Conservation (phyloP, 2,329 filamentous ascomycete species). For the Monosporascus sp. region DNA sequence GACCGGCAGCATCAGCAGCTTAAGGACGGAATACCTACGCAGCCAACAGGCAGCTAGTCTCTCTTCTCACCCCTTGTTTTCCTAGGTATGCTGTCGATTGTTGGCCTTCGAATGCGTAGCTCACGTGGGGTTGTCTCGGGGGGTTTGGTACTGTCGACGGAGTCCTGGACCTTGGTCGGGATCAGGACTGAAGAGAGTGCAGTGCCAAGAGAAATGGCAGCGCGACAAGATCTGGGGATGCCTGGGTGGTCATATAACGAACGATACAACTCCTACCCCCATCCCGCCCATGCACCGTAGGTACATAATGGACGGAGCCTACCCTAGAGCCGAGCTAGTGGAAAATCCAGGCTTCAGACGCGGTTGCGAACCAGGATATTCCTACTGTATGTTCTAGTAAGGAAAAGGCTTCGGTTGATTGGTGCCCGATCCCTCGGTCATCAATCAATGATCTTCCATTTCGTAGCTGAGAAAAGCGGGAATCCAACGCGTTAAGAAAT, state of each 20-base stretch:
- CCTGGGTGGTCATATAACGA: not conserved
- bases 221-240: not conserved
- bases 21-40: not conserved
- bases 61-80: too few species aligned
- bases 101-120: too few species aligned
- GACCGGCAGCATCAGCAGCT: not conserved
- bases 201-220: conserved; percentile 1
- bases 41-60: too few species aligned
- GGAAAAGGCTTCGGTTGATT: too few species aligned
- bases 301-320: not conserved
- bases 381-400: too few species aligned
- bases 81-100: too few species aligned
- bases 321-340: not conserved
- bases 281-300: not conserved
- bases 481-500: too few species aligned
- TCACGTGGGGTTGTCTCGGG: not conserved
- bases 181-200: not conserved
- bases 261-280: not conserved
- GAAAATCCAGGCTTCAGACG: too few species aligned
- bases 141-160: not conserved
- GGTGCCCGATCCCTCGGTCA: too few species aligned
- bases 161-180: not conserved
- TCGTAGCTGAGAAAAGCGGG: too few species aligned
- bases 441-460: too few species aligned
- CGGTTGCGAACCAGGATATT: too few species aligned